Evolutionary conservation across 805 yeast genomes (phyloP), one percentile per base, ranked within the genome.

Genomic region (Candida qinlingensis): DNA sequence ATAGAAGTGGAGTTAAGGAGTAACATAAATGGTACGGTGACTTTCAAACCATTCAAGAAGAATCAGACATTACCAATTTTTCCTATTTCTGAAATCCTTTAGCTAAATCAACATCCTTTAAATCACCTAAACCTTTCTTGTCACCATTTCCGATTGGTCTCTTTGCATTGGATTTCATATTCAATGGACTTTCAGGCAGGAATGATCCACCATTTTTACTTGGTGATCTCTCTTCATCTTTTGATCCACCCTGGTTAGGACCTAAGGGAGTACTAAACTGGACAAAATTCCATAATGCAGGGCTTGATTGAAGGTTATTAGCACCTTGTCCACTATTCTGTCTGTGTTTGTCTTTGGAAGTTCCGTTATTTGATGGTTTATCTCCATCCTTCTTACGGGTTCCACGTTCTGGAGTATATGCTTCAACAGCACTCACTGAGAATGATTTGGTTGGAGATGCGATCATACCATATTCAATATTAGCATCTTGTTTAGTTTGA

Each of bases 211-310:
- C 53, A 45, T 55, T 53, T 41, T 60, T 58, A 6, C 52, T 45
- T 5, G 63, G 62, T 8, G 60, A 52, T 11, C 34, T 26, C 28
- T 44, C 48, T 12, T 44, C 50, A 39, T 48, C 56, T 36, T 47
- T 53, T n/a, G 46, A 41, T 11, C 38, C 28, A 19, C 40, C 47
- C 39, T 55, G 54, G 6, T 58, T 59, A n/a, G 60, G 57, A 35
- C 59, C 62, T 42, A 58, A 48, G 33, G 65, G 65, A 4, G 82
- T 77, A 38, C 79, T 71, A 47, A 91, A 82, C 59, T 90, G 96
- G 60, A 91, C 88, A 68, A 87, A 83, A 62, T 86, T 87, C 97
- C 97, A 88, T 50, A 91, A 79, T 13, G 96, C 97, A 1, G 98
- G 98, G 1, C 96, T 87, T 31, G 70, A 66, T 45, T 67, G 68